Evolutionary conservation across 2,329 filamentous ascomycete genomes (phyloP), one percentile per base, ranked within the genome.

Genomic region (Aspergillus sojae): DNA sequence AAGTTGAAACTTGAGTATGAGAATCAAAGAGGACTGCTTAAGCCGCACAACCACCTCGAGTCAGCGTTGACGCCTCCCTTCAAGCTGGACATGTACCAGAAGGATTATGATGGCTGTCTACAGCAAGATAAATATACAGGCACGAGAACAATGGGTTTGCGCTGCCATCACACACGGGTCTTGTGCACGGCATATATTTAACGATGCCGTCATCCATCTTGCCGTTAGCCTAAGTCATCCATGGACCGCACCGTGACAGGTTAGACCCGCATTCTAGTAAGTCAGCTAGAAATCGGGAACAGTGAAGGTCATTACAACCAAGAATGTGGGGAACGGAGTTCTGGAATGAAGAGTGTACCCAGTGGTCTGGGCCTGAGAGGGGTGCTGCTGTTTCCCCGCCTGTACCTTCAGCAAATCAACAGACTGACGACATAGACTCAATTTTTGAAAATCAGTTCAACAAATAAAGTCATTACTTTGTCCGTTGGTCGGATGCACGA

Each of bases 121-220:
- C 5, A 10, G 19, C 55, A n/a, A 21, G 39, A 5, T 57, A 55
- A 16, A 55, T 55, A 19, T 39, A 39, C 52, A 26, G n/a, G 14
- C 5, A 55, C 52, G 21, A 34, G 52, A 41, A 55, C 52, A 55
- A 55, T 55, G 48, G 5, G 46, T 48, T 54, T 60, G 62, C 62
- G 58, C 12, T 39, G 43, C 57, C 34, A 36, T 66, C 57, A 59
- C 57, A 61, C 48, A 60, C 41, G 52, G 36, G 23, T 26, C 39
- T 30, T 30, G 45, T 21, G 28, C 43, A 36, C 9, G 21, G 26
- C 19, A n/a, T 10, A 30, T 46, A 34, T 46, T 21, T 43, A 48
- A 54, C 66, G 43, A 67, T 68, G 66, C 67, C 66, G 67, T 69
- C 67, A 69, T 68, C 48, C 55, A 62, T 45, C 34, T 53, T 62